Base-by-base conservation (phyloP, 2,329 filamentous ascomycete genomes). In the Fusarium sp. region DNA sequence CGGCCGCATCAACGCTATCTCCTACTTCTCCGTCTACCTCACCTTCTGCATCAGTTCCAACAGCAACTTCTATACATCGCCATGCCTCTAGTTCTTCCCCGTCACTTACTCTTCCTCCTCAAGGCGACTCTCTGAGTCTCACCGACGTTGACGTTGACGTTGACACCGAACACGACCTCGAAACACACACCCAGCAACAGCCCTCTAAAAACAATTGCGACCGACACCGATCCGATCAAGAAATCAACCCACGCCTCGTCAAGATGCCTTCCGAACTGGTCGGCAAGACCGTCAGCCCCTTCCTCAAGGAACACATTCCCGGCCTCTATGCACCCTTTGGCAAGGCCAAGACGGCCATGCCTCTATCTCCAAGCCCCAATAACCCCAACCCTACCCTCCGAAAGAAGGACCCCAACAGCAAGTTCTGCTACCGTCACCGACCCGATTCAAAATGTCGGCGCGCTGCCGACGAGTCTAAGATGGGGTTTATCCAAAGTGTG, bases 381-480 rank as follows among this genome's bases (percentile, higher is more conserved):
- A 55, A 32, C 31, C 35, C 65, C n/a, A 50, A 53, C 35, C 47
- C 66, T 10, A 48, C 61, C 73, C 73, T 59, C 44, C 77, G 71
- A 39, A 78, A 79, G 41, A 80, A 76, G 69, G 84, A 87, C 61
- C 84, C 82, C 32, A 96, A 93, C 74, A 96, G 92, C 68, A 95
- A 91, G 75, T 98, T 90, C 79, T 99, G 95, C 79, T 99, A 99
- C 76, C 88, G 95, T 52, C 95, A 99, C 76, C 85, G 91, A 49
- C 95, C 95, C 3, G 95, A 98, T 75, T 87, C 94, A 49, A 96
- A 97, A 78, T 99, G 95, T 78, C 85, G 93, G 59, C 87, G 93
- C 58, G 92, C 96, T 61, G 93, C 93, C 55, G 93, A 98, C 78
- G 95, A 98, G 78, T 89, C 90, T 42, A 95, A 95, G 63, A 99